Conservation (phyloP, 345 rosid species). For the Populus euphratica region DNA sequence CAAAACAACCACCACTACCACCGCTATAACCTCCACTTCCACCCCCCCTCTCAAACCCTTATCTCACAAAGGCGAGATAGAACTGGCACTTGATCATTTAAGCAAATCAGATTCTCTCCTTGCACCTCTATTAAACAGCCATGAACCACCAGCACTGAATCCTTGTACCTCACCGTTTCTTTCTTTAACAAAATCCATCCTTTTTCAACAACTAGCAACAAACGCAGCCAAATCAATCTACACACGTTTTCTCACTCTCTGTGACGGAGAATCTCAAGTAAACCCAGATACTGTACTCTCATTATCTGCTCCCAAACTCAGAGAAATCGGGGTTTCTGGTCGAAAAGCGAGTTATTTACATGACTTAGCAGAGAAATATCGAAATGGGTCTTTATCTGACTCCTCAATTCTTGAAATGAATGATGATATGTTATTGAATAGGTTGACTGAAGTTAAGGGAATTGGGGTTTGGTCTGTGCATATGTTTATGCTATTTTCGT, state of each 20-base stretch:
- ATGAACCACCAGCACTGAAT: slow-evolving; percentile 49
- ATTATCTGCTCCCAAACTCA: slow-evolving; percentile 49
- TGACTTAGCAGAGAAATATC: slow-evolving; percentile 57
- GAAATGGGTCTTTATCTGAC: slow-evolving; percentile 49
- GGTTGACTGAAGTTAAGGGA: slow-evolving; percentile 68
- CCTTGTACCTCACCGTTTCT: slow-evolving; percentile 50
- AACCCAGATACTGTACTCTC: slow-evolving; percentile 45
- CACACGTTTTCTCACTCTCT: slow-evolving; percentile 58
- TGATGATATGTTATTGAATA: slow-evolving; percentile 46
- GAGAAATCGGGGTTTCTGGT: slow-evolving; percentile 68
- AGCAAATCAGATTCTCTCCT: slow-evolving; percentile 53
- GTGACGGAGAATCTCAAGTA: slow-evolving; percentile 47
- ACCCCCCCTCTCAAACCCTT: slow-evolving; percentile 29
- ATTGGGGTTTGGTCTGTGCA: slow-evolving; percentile 81
- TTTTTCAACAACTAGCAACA: slow-evolving; percentile 78
- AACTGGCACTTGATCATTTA: slow-evolving; percentile 59
- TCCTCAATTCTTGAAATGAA: slow-evolving; percentile 55
- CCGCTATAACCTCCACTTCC: background rate
- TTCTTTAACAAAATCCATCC: slow-evolving; percentile 56
- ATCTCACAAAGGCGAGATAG: slow-evolving; percentile 49
- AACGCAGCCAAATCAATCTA: slow-evolving; percentile 73
- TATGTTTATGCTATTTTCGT: slow-evolving; percentile 84
- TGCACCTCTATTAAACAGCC: slow-evolving; percentile 44
- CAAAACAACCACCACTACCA: background rate
- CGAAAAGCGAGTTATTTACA: slow-evolving; percentile 85